Evolutionary conservation across 1,284 basidiomycete genomes (phyloP), one percentile per base, ranked within the genome.

Genomic region (Heterobasidion parviporum): DNA sequence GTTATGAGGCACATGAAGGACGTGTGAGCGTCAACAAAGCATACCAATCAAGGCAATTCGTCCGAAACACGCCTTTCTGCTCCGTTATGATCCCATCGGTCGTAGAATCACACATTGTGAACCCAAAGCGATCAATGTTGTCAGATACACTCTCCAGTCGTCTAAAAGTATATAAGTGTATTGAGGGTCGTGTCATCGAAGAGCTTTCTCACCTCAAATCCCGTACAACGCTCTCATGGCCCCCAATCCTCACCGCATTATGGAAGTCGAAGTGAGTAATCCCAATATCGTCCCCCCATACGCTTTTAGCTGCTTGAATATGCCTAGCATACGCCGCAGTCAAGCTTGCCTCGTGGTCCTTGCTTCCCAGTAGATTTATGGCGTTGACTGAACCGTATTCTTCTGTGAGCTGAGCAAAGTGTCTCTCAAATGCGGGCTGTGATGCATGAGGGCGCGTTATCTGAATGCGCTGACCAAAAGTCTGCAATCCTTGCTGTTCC

Each of bases 201-300:
- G n/a, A 32, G 50, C 49, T 32, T 54, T 74, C 58, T 18, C 66
- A 86, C 81, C 78, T 81, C 38, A 98, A 70, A 63, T 95, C 91
- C 60, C 80, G 74, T 57, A 87, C 74, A 33, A 98, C 84, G 54
- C 83, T 87, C 57, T 99, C 96, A 65, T 98, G 92, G 5, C 97
- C 96, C 38, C 84, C 84, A n/a, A 83, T 73, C 64, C 82, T 79
- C 26, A 94, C 90, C 7, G 83, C 82, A 43, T 84, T 82, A 66
- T 99, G 97, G 66, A 99, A 98, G 71, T 99, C 97, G 64, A 94
- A 98, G 62, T 94, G 84, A 0, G 93, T 95, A 56, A 97, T 85
- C 41, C 80, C 72, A 55, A 88, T 72, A 52, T 78, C 74, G 61
- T 87, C 77, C 14, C 80, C 78, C 62, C 83, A 74, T 32, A 80